Evolutionary conservation across 352 stramenopile genomes (phyloP).

Genomic region (Phytopythium chamaehyphon): DNA sequence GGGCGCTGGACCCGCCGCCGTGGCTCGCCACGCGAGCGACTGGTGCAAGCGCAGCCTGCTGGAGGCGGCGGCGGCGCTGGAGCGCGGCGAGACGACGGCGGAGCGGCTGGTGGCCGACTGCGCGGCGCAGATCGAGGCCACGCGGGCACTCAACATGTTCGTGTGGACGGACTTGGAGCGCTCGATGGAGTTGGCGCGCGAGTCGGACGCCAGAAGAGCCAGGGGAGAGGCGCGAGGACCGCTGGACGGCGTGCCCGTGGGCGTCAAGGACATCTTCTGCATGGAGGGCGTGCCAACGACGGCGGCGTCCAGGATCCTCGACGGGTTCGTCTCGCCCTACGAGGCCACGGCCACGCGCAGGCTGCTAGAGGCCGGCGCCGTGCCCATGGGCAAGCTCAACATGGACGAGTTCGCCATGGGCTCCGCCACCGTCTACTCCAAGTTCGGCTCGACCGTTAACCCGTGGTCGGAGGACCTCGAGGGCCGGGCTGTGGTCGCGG

Average conservation of each 20-base stretch:
- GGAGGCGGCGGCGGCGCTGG: slow-evolving; percentile 43
- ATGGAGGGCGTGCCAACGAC: slow-evolving; percentile 83
- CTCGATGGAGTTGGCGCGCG: slow-evolving; percentile 60
- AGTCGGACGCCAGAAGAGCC: slow-evolving; percentile 73
- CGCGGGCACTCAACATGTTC: slow-evolving; percentile 77
- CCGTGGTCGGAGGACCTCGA: slow-evolving; percentile 72
- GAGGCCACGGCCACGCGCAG: slow-evolving; percentile 83
- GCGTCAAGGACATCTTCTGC: slow-evolving; percentile 96
- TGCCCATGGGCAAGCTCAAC: slow-evolving; percentile 96
- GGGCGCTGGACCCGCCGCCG: slow-evolving; percentile 4
- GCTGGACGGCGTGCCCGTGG: slow-evolving; percentile 95
- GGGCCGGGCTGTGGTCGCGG: slow-evolving; percentile 64
- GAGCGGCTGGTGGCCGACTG: slow-evolving; percentile 64
- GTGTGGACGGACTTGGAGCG: slow-evolving; percentile 66
- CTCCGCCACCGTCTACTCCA: slow-evolving; percentile 90
- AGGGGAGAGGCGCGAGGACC: slow-evolving; percentile 33
- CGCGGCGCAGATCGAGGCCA: slow-evolving; percentile 71
- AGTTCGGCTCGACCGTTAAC: slow-evolving; percentile 85
- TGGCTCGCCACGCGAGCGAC: slow-evolving; percentile 30
- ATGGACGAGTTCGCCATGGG: slow-evolving; percentile 99
- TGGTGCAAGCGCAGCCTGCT: slow-evolving; percentile 66
- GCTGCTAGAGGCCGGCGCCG: slow-evolving; percentile 86
- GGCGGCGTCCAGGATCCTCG: slow-evolving; percentile 88
- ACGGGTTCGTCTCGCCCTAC: slow-evolving; percentile 88
- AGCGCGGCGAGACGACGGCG: slow-evolving; percentile 39